These are phyloP conservation scores for Chaetomium cochliodes DNA, from an alignment of 495 filamentous ascomycete species.

Conservation along the genomic window DNA sequence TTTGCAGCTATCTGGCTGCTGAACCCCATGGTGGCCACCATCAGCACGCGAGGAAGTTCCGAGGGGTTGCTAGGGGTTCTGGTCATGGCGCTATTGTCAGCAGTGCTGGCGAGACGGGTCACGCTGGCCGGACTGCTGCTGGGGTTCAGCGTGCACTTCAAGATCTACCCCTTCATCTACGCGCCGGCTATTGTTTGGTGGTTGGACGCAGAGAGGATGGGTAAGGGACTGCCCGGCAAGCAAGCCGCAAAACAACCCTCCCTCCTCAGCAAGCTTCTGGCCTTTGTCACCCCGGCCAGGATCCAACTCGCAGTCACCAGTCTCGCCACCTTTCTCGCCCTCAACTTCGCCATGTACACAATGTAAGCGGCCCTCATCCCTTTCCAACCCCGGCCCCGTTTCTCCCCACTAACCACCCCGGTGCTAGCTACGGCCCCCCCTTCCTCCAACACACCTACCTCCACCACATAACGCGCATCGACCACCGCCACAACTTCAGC, in stretches of 20 bases:
- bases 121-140: constrained; percentile 71
- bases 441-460: constrained; percentile 89
- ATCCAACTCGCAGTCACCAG: constrained; percentile 63
- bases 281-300: constrained; percentile 62
- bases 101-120: constrained; percentile 58
- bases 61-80: constrained; percentile 86
- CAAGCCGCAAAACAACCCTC: constrained; percentile 12
- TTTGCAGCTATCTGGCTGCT: constrained; percentile 87
- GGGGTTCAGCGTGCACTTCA: constrained; percentile 88
- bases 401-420: background rate
- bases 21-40: constrained; percentile 97
- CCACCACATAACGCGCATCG: constrained; percentile 88
- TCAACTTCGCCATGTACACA: constrained; percentile 77
- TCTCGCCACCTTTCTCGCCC: constrained; percentile 62
- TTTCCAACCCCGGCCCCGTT: too few species aligned
- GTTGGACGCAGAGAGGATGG: constrained; percentile 61
- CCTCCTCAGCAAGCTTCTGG: constrained; percentile 29
- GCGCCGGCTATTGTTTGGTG: constrained; percentile 82
- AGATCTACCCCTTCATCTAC: constrained; percentile 98
- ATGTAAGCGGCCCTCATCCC: constrained; percentile 49
- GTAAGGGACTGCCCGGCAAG: background rate
- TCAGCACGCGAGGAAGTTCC: constrained; percentile 89
- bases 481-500: constrained; percentile 98
- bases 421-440: constrained; percentile 59
- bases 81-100: constrained; percentile 79